A percentile compares a stretch with the other conserved stretches of the same genome.
phyloP scores from a whole-genome alignment of 305 asterid genomes.

The Vinca major region DNA sequence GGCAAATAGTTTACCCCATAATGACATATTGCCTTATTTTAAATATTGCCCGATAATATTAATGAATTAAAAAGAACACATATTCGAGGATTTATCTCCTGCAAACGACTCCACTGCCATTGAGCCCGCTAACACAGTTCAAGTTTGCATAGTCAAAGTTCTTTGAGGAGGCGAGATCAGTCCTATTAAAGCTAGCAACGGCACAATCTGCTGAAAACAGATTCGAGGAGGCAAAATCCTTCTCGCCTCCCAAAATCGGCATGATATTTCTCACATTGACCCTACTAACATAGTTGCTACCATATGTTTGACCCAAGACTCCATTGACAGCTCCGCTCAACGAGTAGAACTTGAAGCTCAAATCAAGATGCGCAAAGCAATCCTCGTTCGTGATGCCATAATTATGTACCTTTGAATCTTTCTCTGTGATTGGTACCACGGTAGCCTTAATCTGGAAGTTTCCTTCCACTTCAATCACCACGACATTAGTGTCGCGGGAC shows the following conservation, averaged over 20 bases:
- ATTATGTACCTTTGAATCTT: constrained; percentile 52
- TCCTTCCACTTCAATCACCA: constrained; percentile 47
- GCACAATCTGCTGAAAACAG: constrained; percentile 56
- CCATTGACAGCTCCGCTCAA: constrained; percentile 56
- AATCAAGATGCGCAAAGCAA: constrained; percentile 73
- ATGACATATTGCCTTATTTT: neutral
- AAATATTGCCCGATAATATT: no score
- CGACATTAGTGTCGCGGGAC: constrained; percentile 35
- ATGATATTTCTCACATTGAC: constrained; percentile 69
- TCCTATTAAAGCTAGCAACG: constrained; percentile 48
- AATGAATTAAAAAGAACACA: no score
- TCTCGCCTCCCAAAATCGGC: constrained; percentile 74
- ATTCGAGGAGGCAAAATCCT: constrained; percentile 45
- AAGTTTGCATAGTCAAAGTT: constrained; percentile 32
- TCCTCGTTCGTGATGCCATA: constrained; percentile 60
- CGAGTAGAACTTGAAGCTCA: constrained; percentile 63
- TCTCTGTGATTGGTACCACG: constrained; percentile 55
- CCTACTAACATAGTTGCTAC: constrained; percentile 43
- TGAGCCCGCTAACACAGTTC: constrained; percentile 45
- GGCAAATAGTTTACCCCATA: neutral
- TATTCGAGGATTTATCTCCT: constrained; percentile 24
- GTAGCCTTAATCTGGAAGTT: constrained; percentile 60
- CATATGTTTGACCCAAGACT: constrained; percentile 68
- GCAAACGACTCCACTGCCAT: constrained; percentile 63
- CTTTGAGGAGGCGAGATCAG: constrained; percentile 6